Evolutionary conservation across 129 eudicot genomes (phyloP).

Genomic region (Smallanthus sonchifolius): DNA sequence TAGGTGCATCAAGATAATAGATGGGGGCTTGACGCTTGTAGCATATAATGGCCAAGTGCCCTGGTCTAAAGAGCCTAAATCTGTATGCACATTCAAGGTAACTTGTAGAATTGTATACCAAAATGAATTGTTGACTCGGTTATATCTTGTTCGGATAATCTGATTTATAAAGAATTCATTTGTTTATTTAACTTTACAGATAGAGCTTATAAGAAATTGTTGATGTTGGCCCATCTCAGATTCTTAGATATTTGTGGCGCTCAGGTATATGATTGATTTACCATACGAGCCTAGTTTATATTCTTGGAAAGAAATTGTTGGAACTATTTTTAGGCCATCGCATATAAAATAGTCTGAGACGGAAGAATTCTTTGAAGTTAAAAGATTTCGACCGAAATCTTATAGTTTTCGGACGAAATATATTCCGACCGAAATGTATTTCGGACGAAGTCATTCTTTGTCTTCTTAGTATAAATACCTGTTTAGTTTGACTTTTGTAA

Average conservation of each 20-base stretch:
- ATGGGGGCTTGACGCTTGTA: constrained; percentile 66
- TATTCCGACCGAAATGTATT: too few species aligned
- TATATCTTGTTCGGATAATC: background rate
- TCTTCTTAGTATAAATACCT: too few species aligned
- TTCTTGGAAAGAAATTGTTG: background rate
- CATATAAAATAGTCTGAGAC: too few species aligned
- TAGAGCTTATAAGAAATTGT: constrained; percentile 62
- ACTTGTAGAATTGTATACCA: background rate
- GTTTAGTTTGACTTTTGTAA: too few species aligned
- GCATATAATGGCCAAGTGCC: constrained; percentile 59
- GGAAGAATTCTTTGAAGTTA: too few species aligned
- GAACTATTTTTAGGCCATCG: too few species aligned
- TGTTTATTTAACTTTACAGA: constrained; percentile 70
- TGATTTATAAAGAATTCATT: constrained; percentile 22
- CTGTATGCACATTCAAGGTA: constrained; percentile 95
- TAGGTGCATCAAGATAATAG: constrained; percentile 91
- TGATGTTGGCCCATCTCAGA: constrained; percentile 52
- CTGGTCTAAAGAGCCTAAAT: constrained; percentile 67
- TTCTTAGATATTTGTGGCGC: constrained; percentile 98
- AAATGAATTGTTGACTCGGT: background rate
- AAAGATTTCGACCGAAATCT: too few species aligned
- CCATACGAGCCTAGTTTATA: background rate
- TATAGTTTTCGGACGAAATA: too few species aligned
- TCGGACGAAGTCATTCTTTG: too few species aligned
- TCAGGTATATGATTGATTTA: constrained; percentile 54